Base-by-base conservation (phyloP, 306 rosid genomes). In the Fagus crenata region DNA sequence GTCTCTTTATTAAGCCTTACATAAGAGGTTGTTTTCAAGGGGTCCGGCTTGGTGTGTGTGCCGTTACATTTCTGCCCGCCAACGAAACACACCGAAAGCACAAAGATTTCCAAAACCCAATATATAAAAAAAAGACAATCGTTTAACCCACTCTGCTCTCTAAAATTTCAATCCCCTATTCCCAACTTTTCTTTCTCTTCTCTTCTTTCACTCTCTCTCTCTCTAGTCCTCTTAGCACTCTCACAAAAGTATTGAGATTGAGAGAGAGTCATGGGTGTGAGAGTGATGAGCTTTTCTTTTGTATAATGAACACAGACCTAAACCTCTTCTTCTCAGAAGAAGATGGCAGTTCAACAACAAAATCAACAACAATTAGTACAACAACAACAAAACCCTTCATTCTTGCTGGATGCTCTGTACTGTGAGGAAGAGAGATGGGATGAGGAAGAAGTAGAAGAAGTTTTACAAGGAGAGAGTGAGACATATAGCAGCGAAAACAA, bases 41-140 rank as follows among this genome's bases (percentile, higher is more conserved):
- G 92, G 88, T 70, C 96, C 90, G 77, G 78, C 90, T 93, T 71
- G 93, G 71, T 88, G 77, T 81, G 90, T 78, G 92, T 91, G 92
- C 92, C 93, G 74, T 85, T 84, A 35, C 77, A 78, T 77, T 89
- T 89, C 88, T 86, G 82, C 89, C 90, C 90, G 86, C 94, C 92
- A 91, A 89, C 88, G 61, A 78, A 56, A 84, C 90, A 79, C 96
- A 91, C 97, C 97, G 93, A 93, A 93, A 91, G 93, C 88, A 41
- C 87, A 84, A 68, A 81, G 9, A 77, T 49, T 73, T 88, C 41
- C 71, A 70, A 75, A 37, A 22, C 65, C 49, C 78, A 67, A 72
- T 63, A 22, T 7, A 73, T 13, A 64, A 49, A 35, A 33, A 81
- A 92, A 90, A 85, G 89, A 90, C 96, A 92, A 90, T 89, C 91